Percentiles rank a stretch among this genome's conserved stretches.
phyloP scores from a whole-genome alignment of 2,329 filamentous ascomycete species.

The Fusarium virguliforme region DNA sequence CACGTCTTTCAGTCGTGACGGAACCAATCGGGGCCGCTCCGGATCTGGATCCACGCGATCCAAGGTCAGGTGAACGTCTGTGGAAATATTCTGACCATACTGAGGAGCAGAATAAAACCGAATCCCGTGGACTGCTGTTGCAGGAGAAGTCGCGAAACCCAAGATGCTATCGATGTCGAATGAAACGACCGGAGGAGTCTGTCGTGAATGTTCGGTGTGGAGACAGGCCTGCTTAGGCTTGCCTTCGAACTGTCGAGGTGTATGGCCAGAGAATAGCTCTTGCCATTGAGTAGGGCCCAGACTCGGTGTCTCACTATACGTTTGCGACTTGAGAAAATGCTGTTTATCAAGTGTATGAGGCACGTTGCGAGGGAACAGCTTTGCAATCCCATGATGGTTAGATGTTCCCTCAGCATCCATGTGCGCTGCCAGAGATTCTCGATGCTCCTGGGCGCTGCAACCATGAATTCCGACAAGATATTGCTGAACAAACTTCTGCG shows the following conservation, averaged over 20 bases:
- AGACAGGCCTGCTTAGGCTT: slow-evolving; percentile 4
- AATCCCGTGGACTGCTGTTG: slow-evolving; percentile 18
- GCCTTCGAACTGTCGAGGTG: not conserved
- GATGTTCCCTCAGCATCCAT: not conserved
- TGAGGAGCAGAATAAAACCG: slow-evolving; percentile 26
- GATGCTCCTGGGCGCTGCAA: not conserved
- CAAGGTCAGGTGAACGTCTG: slow-evolving; percentile 9
- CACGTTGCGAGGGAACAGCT: not conserved
- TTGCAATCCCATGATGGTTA: not conserved
- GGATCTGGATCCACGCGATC: slow-evolving; percentile 13
- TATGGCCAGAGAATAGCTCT: not conserved
- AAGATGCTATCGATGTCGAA: slow-evolving; percentile 25
- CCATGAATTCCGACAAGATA: not conserved
- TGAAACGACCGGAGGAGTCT: not conserved
- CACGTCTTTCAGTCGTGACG: slow-evolving; percentile 27
- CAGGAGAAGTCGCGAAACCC: slow-evolving; percentile 17
- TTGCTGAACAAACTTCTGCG: slow-evolving; percentile 7
- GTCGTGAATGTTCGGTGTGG: not conserved
- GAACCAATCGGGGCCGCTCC: slow-evolving; percentile 15
- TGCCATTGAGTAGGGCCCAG: not conserved
- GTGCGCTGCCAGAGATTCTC: slow-evolving; percentile 5
- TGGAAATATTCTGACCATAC: slow-evolving; percentile 21
- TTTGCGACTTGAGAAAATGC: not conserved
- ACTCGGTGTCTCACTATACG: not conserved
- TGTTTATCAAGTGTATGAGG: slow-evolving; percentile 2